These are phyloP conservation scores for Colletotrichum sp. DNA, from an alignment of 2,329 filamentous ascomycete species.

Conservation along the genomic window DNA sequence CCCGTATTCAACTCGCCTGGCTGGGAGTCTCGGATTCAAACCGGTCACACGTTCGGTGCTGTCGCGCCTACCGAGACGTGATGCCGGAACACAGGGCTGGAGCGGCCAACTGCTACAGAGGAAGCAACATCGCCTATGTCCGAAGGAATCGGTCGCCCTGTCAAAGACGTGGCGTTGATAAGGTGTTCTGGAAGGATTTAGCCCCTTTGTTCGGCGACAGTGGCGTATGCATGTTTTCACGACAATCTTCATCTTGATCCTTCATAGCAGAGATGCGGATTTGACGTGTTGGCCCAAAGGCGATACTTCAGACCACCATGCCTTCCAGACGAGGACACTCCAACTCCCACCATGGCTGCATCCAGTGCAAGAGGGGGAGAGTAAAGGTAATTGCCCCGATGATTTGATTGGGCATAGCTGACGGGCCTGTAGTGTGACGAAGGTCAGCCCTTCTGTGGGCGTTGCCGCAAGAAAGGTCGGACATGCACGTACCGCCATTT, in stretches of 20 bases:
- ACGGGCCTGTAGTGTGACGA: neutral
- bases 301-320: neutral
- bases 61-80: neutral
- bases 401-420: neutral
- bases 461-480: neutral
- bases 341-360: neutral
- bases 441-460: neutral
- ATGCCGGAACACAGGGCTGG: neutral
- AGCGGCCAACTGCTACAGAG: neutral
- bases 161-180: neutral
- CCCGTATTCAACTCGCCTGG: neutral
- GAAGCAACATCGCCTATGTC: neutral
- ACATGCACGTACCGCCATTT: neutral
- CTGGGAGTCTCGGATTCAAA: neutral
- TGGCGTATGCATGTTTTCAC: neutral
- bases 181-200: neutral
- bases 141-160: neutral
- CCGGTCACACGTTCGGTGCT: neutral
- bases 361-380: neutral
- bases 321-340: neutral
- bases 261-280: neutral
- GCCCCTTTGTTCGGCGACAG: neutral
- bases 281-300: neutral
- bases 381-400: neutral
- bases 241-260: neutral